Conservation (phyloP, 73 alveolate genomes). For the Uronychia binucleata region DNA sequence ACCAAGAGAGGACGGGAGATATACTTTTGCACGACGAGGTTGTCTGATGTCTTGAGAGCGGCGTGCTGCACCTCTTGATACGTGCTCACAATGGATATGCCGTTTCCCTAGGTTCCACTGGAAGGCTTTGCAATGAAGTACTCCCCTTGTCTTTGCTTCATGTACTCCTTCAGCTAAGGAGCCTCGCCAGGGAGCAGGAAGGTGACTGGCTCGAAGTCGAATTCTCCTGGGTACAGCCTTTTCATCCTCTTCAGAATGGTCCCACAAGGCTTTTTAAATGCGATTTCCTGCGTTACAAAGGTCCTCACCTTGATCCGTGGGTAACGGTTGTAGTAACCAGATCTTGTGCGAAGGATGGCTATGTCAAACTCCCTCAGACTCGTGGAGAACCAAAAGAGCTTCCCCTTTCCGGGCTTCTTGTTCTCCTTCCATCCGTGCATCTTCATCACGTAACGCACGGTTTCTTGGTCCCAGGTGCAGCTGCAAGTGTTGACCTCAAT, state of each 20-base stretch:
- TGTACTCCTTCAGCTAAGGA: conserved; percentile 34
- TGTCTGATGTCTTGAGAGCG: conserved; percentile 12
- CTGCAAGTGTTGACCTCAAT: conserved; percentile 20
- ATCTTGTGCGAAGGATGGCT: conserved; percentile 11
- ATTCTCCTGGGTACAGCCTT: conserved; percentile 26
- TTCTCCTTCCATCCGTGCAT: conserved; percentile 21
- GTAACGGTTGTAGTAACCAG: conserved; percentile 34
- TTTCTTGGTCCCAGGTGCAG: conserved; percentile 30
- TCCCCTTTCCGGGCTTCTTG: conserved; percentile 31
- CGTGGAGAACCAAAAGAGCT: conserved; percentile 33
- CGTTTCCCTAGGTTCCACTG: conserved; percentile 78
- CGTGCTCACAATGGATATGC: conserved; percentile 56
- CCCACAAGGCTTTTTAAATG: not conserved
- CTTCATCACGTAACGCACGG: conserved; percentile 11
- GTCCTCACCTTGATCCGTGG: conserved; percentile 6
- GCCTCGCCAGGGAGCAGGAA: conserved; percentile 56
- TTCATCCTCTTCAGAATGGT: conserved; percentile 8
- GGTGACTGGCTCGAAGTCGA: conserved; percentile 64
- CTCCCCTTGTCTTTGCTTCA: conserved; percentile 8
- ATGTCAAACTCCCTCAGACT: conserved; percentile 21
- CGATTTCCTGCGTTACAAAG: conserved; percentile 13
- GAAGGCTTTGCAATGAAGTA: conserved; percentile 71
- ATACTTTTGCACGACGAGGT: conserved; percentile 77
- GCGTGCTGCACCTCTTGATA: conserved; percentile 23
- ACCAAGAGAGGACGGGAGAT: conserved; percentile 88